Evolutionary conservation across 495 filamentous ascomycete species (phyloP).

Genomic region (Aspergillus hancockii): DNA sequence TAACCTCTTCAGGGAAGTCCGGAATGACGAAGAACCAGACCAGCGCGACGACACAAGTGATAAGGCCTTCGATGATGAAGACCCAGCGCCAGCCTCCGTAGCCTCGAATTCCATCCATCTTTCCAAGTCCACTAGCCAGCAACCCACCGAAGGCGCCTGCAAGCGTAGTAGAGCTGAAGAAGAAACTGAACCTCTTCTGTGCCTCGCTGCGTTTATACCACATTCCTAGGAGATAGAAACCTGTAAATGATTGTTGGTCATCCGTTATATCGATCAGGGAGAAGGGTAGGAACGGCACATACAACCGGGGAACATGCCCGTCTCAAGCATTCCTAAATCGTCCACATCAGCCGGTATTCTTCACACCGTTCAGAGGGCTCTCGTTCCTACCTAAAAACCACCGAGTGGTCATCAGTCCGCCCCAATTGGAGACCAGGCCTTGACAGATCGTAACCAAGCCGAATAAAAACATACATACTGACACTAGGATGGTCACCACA

Average conservation of each 20-base stretch:
- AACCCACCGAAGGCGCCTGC: slow-evolving; percentile 88
- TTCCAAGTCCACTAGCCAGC: slow-evolving; percentile 79
- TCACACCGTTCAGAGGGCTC: not conserved
- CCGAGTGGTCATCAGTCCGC: slow-evolving; percentile 69
- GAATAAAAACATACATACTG: slow-evolving; percentile 72
- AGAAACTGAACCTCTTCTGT: slow-evolving; percentile 86
- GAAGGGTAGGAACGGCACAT: slow-evolving; percentile 9
- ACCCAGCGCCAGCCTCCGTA: slow-evolving; percentile 89
- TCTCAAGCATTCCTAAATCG: slow-evolving; percentile 69
- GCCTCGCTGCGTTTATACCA: slow-evolving; percentile 90
- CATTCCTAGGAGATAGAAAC: slow-evolving; percentile 83
- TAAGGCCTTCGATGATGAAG: slow-evolving; percentile 67
- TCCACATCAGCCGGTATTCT: slow-evolving; percentile 2
- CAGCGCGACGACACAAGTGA: slow-evolving; percentile 73
- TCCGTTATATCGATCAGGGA: not conserved
- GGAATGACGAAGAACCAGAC: slow-evolving; percentile 80
- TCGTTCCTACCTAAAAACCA: slow-evolving; percentile 66
- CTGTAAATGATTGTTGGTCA: slow-evolving; percentile 25
- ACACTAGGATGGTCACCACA: slow-evolving; percentile 39
- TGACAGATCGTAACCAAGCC: slow-evolving; percentile 70
- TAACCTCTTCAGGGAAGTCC: slow-evolving; percentile 65
- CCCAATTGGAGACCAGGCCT: slow-evolving; percentile 71
- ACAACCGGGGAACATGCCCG: slow-evolving; percentile 73
- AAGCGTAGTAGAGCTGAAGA: slow-evolving; percentile 80
- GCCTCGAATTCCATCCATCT: slow-evolving; percentile 63